Conservation (phyloP, 805 yeast species). For the Myxozyma monticola region DNA sequence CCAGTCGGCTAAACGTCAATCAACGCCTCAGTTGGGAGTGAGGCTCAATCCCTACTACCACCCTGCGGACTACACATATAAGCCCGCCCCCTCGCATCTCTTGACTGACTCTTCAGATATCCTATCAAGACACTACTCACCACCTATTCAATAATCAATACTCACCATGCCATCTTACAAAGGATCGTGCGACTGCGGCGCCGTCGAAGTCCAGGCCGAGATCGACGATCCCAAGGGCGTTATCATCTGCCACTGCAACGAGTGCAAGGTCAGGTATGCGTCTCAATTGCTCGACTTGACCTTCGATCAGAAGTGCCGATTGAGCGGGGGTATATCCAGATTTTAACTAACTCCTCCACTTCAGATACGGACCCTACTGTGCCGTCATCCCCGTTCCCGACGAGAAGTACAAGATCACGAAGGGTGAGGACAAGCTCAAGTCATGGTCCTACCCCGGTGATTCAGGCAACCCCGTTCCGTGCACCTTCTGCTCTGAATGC, state of each 20-base stretch:
- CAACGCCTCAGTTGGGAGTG: too few species aligned
- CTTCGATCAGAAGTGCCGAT: too few species aligned
- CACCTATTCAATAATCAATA: too few species aligned
- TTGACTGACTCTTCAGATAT: too few species aligned
- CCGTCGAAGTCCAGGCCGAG: constrained; percentile 9
- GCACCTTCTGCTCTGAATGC: constrained; percentile 16
- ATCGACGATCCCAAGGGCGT: constrained; percentile 12
- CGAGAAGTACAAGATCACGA: constrained; percentile 6
- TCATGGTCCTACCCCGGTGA: constrained; percentile 21
- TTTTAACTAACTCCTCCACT: not conserved
- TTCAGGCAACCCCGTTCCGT: constrained; percentile 21
- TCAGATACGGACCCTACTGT: constrained; percentile 13
- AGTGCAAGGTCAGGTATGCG: constrained; percentile 16
- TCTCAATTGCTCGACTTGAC: not conserved
- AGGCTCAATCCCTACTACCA: too few species aligned
- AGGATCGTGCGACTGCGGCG: constrained; percentile 22
- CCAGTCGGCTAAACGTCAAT: too few species aligned
- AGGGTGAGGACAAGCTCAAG: constrained; percentile 5
- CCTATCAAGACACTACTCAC: too few species aligned
- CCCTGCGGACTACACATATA: too few species aligned
- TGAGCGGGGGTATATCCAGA: too few species aligned
- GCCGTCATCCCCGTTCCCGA: constrained; percentile 9
- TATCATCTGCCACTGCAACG: constrained; percentile 17
- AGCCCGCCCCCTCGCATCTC: too few species aligned
- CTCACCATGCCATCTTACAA: constrained; percentile 4